Percentiles rank a stretch among this genome's conserved stretches.
These are phyloP conservation scores for Hypoxylon cercidicola DNA, from an alignment of 495 filamentous ascomycete species.

Conservation along the genomic window DNA sequence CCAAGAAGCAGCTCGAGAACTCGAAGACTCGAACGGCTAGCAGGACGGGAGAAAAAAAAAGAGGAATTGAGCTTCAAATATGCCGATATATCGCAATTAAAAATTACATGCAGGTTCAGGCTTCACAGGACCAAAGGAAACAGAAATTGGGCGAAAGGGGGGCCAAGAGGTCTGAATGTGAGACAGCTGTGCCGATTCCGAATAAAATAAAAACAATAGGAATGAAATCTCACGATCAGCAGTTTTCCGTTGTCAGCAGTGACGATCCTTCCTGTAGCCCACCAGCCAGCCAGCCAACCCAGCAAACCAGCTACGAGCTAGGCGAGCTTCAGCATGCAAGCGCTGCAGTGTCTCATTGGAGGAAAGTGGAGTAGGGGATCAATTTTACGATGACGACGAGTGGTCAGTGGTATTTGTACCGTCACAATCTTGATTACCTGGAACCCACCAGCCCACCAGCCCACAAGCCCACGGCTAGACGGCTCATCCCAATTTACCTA, in stretches of 20 bases:
- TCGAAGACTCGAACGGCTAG: neutral
- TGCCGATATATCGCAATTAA: constrained; percentile 26
- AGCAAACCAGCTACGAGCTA: constrained; percentile 8
- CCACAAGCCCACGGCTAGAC: neutral
- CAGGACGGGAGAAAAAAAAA: constrained; percentile 1
- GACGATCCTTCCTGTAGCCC: constrained; percentile 21
- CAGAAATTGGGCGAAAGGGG: neutral
- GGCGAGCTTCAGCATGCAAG: constrained; percentile 15
- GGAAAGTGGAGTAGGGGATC: constrained; percentile 17
- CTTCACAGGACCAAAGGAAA: neutral
- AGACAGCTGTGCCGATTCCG: constrained; percentile 43
- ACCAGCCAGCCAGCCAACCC: constrained; percentile 9
- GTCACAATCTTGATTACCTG: neutral
- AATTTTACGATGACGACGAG: constrained; percentile 10
- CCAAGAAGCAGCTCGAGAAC: constrained; percentile 26
- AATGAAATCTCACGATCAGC: constrained; percentile 40
- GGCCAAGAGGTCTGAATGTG: constrained; percentile 27
- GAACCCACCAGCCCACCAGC: constrained; percentile 8
- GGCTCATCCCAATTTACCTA: constrained; percentile 39
- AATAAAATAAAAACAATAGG: constrained; percentile 26
- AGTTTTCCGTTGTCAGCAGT: constrained; percentile 35
- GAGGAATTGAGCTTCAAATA: constrained; percentile 15
- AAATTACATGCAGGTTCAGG: constrained; percentile 29
- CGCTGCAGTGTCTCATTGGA: constrained; percentile 23
- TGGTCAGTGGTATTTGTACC: constrained; percentile 30